Evolutionary conservation across 257 asterid genomes (phyloP), one percentile per base, ranked within the genome.

Genomic region (Ophiorrhiza pumila): DNA sequence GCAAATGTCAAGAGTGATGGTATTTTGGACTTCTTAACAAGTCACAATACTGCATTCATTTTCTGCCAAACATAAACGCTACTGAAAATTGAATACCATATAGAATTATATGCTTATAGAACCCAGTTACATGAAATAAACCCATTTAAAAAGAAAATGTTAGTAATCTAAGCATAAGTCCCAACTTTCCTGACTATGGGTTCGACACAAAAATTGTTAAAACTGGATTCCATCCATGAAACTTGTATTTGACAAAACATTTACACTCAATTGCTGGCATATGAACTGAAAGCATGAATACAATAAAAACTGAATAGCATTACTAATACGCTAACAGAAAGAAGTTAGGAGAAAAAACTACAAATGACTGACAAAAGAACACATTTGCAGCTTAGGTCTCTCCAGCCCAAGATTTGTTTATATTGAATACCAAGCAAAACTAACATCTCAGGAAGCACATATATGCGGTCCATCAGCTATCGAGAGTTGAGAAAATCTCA

Each of bases 211-310:
- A 63, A 63, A 29, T 29, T 63, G 45, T 39, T 3, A n/a, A 37
- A 39, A 37, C 5, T 37, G 12, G 34, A n/a, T 37, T 46, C 9
- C 69, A 37, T 35, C 58, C 9, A 23, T 29, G 35, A 25, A 46
- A 68, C 73, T 32, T 1, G 52, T 23, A 53, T 69, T 53, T 29
- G 22, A 7, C 8, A 69, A n/a, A 69, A 20, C 74, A 69, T 18
- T 5, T 49, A 3, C 1, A 13, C 23, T 52, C 20, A 34, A 12
- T 13, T 52, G 34, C 35, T 25, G 43, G 32, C n/a, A 69, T 20
- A 69, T 31, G n/a, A 22, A 69, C 1, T 8, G 34, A 69, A 68
- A 50, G 7, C 63, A 34, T 23, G 56, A 32, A 32, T 41, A 17
- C 43, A 15, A 15, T 61, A 20, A 32, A 18, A 69, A 52, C 37